A percentile compares a stretch with the other conserved stretches of the same genome.
Conservation (phyloP, 495 filamentous ascomycete species). For the Amniculicola lignicola region DNA sequence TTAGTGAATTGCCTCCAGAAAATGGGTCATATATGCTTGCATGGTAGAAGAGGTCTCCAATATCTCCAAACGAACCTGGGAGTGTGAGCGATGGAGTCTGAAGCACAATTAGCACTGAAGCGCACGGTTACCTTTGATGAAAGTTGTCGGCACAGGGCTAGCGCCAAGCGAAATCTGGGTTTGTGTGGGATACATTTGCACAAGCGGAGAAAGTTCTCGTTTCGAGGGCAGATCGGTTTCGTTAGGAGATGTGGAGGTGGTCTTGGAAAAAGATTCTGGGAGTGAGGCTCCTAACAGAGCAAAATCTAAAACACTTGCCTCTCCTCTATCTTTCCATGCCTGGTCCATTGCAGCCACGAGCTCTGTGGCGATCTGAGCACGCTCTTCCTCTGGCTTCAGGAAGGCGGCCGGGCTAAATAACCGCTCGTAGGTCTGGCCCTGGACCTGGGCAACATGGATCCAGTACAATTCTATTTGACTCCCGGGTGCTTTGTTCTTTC, state of each 20-base stretch:
- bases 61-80: slow-evolving; percentile 4
- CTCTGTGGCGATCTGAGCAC: slow-evolving; percentile 13
- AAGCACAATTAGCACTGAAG: too few species aligned
- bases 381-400: slow-evolving; percentile 12
- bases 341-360: slow-evolving; percentile 21
- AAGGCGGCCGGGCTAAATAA: slow-evolving; percentile 35
- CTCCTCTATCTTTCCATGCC: slow-evolving; percentile 11
- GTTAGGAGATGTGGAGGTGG: too few species aligned
- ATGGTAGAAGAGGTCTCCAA: slow-evolving; percentile 45
- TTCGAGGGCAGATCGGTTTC: too few species aligned
- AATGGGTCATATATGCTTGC: too few species aligned
- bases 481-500: too few species aligned
- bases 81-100: too few species aligned
- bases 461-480: slow-evolving; percentile 24
- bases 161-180: slow-evolving; percentile 2
- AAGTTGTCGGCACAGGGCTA: not conserved
- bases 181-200: not conserved
- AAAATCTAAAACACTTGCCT: slow-evolving; percentile 13
- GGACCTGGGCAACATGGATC: slow-evolving; percentile 25
- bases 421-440: slow-evolving; percentile 30
- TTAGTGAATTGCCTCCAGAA: too few species aligned
- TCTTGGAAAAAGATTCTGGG: not conserved
- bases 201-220: too few species aligned
- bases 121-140: not conserved
- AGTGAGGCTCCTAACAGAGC: not conserved